Base-by-base conservation (phyloP, 768 basidiomycete genomes). In the Leccinum rimulosum region DNA sequence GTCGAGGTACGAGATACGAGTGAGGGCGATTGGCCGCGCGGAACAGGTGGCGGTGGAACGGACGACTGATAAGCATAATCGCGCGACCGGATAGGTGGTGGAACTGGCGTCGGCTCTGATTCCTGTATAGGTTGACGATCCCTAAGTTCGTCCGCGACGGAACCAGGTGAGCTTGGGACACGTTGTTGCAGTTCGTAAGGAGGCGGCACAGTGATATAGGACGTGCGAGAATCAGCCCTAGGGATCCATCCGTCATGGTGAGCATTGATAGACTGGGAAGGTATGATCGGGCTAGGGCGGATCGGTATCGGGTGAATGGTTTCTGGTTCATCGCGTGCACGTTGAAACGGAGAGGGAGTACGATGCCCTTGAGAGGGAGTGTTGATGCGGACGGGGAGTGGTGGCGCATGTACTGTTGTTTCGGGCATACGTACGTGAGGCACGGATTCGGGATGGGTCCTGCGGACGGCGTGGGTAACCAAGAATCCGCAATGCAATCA, bases 241-340 rank as follows among this genome's bases (percentile, higher is more conserved):
- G 72, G 73, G 35, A 75, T 74, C 66, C 68, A 75, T 35, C 58
- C 64, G 22, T 74, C 73, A 1, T 59, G 60, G 38, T 64, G 65
- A 35, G 36, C 12, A 15, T 28, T 56, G 19, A 61, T 53, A 15
- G 54, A 61, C 2, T 49, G 65, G 6, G 36, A n/a, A 6, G 56
- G 19, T 17, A 64, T 35, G 30, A 50, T 52, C 1, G 72, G 62
- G 50, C 57, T 62, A 36, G 59, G 60, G 45, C 67, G 74, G 52
- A 72, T 65, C 8, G 65, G 70, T 35, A 70, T 66, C 15, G 73
- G 73, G 9, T 45, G 69, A 50, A 73, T 70, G 10, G 62, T 65
- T 57, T 70, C 72, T 38, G 71, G 68, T 33, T 53, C 68, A 49
- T 57, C 60, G 1, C 50, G 47, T 1, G 55, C 60, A 30, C 45